A percentile compares a stretch with the other conserved stretches of the same genome.
Evolutionary conservation across 2,329 filamentous ascomycete species (phyloP).

Genomic region (Geosmithia flava): DNA sequence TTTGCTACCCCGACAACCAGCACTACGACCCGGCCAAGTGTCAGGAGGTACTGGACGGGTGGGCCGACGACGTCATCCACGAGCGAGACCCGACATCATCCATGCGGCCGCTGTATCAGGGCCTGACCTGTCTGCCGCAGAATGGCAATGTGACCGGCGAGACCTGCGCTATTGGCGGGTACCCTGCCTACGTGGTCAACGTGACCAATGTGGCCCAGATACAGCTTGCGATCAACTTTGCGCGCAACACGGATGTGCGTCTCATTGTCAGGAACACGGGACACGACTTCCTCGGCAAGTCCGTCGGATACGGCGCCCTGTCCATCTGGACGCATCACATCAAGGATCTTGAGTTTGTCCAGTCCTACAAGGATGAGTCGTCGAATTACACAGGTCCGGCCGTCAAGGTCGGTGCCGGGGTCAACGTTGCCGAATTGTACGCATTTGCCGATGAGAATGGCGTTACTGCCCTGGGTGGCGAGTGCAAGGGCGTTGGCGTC

Average conservation of each 20-base stretch:
- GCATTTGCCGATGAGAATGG: slow-evolving; percentile 31
- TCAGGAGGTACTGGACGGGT: slow-evolving; percentile 10
- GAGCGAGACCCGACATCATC: slow-evolving; percentile 22
- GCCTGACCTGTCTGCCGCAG: slow-evolving; percentile 20
- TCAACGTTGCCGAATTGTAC: slow-evolving; percentile 40
- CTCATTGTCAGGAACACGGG: slow-evolving; percentile 40
- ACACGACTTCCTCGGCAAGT: slow-evolving; percentile 44
- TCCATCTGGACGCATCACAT: slow-evolving; percentile 45
- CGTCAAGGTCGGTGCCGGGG: slow-evolving; percentile 41
- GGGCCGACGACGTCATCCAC: slow-evolving; percentile 5
- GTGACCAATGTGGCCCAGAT: slow-evolving; percentile 27
- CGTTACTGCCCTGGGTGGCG: slow-evolving; percentile 38
- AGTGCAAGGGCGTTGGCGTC: slow-evolving; percentile 22
- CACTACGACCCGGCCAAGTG: slow-evolving; percentile 14
- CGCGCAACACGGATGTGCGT: slow-evolving; percentile 30
- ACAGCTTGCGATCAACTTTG: slow-evolving; percentile 32
- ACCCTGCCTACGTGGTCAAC: slow-evolving; percentile 27
- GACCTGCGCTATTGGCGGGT: slow-evolving; percentile 25
- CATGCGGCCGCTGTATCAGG: slow-evolving; percentile 26
- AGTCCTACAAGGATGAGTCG: slow-evolving; percentile 8
- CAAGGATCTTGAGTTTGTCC: slow-evolving; percentile 21
- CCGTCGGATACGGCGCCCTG: slow-evolving; percentile 46
- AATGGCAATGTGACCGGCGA: slow-evolving; percentile 9
- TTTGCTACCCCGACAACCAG: slow-evolving; percentile 14
- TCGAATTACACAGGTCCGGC: slow-evolving; percentile 28